Conservation (phyloP, 441 rosid genomes). For the Macaranga tanarius region DNA sequence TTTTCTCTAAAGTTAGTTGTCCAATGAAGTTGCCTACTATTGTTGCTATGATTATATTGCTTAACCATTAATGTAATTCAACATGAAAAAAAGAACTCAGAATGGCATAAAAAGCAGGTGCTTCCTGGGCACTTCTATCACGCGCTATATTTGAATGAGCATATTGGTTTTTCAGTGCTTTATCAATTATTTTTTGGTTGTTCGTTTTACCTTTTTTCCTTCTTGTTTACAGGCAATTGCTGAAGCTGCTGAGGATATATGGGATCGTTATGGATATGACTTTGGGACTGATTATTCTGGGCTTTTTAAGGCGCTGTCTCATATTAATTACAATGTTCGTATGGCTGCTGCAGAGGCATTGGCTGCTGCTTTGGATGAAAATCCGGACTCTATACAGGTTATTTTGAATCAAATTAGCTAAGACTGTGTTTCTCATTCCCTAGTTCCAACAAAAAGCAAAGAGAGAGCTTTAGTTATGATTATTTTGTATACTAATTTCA, state of each 20-base stretch:
- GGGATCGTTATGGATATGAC: conserved; percentile 95
- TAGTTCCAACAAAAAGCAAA: not conserved
- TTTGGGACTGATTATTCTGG: conserved; percentile 89
- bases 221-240: conserved; percentile 72
- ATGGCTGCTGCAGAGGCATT: conserved; percentile 96
- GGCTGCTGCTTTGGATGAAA: conserved; percentile 97
- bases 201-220: conserved; percentile 3
- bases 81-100: not conserved
- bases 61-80: not conserved
- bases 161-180: not conserved
- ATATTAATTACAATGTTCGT: conserved; percentile 78
- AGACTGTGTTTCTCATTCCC: not conserved
- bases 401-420: conserved; percentile 16
- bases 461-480: not conserved
- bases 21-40: not conserved
- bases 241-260: conserved; percentile 90
- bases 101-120: not conserved
- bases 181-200: conserved; percentile 16
- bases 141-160: not conserved
- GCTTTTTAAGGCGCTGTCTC: conserved; percentile 68
- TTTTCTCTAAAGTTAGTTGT: not conserved
- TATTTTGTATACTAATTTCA: conserved; percentile 8
- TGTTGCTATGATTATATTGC: not conserved
- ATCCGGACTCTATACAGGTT: conserved; percentile 86
- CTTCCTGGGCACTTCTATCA: not conserved